Evolutionary conservation across 2,329 filamentous ascomycete species (phyloP).

Genomic region (Fusarium subtropicale): DNA sequence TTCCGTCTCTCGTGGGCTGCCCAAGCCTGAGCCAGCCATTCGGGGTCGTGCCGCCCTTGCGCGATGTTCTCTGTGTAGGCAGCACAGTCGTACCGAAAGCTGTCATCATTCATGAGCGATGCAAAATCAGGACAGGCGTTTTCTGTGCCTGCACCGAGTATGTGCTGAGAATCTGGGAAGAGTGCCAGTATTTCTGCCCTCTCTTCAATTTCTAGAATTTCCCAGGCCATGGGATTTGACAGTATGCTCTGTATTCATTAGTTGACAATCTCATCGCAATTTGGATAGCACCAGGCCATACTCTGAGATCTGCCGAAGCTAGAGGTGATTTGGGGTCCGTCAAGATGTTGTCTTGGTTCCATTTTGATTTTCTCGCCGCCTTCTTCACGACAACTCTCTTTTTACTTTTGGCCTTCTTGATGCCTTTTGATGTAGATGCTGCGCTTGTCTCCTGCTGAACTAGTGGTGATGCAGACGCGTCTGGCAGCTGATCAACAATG

Average conservation of each 20-base stretch:
- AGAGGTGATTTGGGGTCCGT: constrained; percentile 55
- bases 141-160: constrained; percentile 52
- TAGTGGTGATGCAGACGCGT: constrained; percentile 31
- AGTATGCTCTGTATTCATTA: constrained; percentile 50
- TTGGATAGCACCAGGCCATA: constrained; percentile 21
- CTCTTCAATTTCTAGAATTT: constrained; percentile 51
- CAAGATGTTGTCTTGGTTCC: constrained; percentile 53
- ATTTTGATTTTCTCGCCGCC: constrained; percentile 50
- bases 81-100: constrained; percentile 61
- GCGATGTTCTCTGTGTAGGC: constrained; percentile 60
- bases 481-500: constrained; percentile 1
- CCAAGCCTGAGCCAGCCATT: constrained; percentile 66
- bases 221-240: constrained; percentile 55
- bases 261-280: neutral
- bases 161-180: constrained; percentile 54
- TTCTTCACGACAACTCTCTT: constrained; percentile 42
- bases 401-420: constrained; percentile 38
- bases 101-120: constrained; percentile 59
- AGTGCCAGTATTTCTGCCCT: constrained; percentile 53
- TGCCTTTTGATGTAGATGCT: neutral
- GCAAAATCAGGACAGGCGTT: constrained; percentile 56
- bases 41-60: constrained; percentile 62
- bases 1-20: constrained; percentile 61
- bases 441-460: constrained; percentile 7
- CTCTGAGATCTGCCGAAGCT: constrained; percentile 54